Conservation (phyloP, 768 basidiomycete genomes). For the Tephrocybe sp. region DNA sequence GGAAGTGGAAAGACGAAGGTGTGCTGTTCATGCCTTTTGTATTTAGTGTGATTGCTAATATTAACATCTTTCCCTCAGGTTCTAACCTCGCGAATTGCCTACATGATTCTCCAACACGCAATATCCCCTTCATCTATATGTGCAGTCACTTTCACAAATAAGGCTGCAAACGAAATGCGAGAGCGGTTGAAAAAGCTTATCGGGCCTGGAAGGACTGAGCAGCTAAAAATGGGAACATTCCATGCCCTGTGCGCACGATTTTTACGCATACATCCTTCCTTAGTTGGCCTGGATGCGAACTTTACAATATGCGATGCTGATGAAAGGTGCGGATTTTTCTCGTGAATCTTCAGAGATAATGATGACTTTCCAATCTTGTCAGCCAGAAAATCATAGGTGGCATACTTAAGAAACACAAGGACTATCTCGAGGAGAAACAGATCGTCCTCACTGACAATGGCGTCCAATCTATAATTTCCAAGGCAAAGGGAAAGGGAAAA, state of each 20-base stretch:
- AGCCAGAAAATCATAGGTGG: constrained; percentile 69
- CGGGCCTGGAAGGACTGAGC: constrained; percentile 51
- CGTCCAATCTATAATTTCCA: constrained; percentile 65
- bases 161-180: constrained; percentile 86
- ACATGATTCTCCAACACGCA: constrained; percentile 53
- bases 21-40: neutral
- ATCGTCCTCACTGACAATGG: constrained; percentile 53
- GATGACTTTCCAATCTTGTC: constrained; percentile 4
- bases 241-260: constrained; percentile 74
- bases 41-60: neutral
- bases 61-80: constrained; percentile 34
- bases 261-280: constrained; percentile 59
- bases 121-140: constrained; percentile 60
- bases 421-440: constrained; percentile 41
- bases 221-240: constrained; percentile 73
- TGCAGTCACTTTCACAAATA: constrained; percentile 87
- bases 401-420: constrained; percentile 55
- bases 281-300: constrained; percentile 61
- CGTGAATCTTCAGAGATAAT: neutral
- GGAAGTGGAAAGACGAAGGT: constrained; percentile 71
- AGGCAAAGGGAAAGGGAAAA: constrained; percentile 68
- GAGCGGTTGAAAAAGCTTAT: constrained; percentile 64
- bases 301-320: constrained; percentile 84
- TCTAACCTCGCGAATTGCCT: constrained; percentile 64
- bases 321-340: constrained; percentile 52